Evolutionary conservation across 2,329 filamentous ascomycete species (phyloP), one percentile per base, ranked within the genome.

Genomic region (Colletotrichum phormii): DNA sequence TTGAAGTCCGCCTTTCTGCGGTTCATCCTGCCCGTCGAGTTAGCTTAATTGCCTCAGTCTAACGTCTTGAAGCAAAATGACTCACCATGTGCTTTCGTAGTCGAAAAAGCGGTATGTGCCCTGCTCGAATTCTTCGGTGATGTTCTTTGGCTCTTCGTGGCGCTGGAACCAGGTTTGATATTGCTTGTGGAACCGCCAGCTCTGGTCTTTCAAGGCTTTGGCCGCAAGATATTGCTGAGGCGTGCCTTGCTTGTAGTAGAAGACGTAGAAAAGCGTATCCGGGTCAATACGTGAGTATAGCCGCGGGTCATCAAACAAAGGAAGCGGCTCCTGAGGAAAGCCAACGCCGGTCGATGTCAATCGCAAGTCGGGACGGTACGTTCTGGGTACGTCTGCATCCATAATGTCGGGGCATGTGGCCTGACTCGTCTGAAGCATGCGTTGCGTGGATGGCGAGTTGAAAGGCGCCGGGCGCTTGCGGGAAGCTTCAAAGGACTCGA

Each of bases 161-260:
- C 97, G 90, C 83, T 99, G 97, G 80, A 99, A 99, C 97, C 97
- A 99, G 1, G 97, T 99, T 83, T 98, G 97, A 81, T 99, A 99
- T 83, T 98, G 97, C 87, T 99, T 99, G 85, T 99, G 97, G 82
- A 99, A 99, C 69, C 97, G 90, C 97, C 97, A 99, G 83, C 95
- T 98, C 83, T 99, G 97, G 76, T 96, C 94, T 85, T 99, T 99
- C 64, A 99, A 86, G n/a, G 97, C 95, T 84, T 97, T 98, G 15
- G 97, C 97, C 1, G 97, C 95, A 72, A 98, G 88, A 80, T 95
- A 98, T 81, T 99, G 97, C 82, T 98, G 95, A 77, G 97, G 95
- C 1, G 95, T 95, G 31, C 95, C 95, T 83, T 99, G 97, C 77
- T 96, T 95, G 86, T 99, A 99, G 87, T 99, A 99, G 84, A 99